These are phyloP conservation scores for Larix sibirica DNA, from an alignment of 83 land plant genomes.

Conservation along the genomic window DNA sequence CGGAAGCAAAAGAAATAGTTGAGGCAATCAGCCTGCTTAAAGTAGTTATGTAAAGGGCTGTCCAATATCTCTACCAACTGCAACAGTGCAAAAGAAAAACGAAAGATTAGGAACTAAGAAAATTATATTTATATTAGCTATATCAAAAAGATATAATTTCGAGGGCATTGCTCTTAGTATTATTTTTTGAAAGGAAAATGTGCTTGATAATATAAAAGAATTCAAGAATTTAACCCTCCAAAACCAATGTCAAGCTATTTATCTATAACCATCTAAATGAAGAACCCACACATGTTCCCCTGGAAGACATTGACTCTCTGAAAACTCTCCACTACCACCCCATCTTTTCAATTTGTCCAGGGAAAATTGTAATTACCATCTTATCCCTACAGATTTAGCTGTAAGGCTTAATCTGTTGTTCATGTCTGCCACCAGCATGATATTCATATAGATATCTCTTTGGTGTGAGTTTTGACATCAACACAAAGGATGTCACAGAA, in stretches of 20 bases:
- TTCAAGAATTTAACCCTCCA: not conserved
- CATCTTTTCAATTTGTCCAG: not conserved
- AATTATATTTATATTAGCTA: not conserved
- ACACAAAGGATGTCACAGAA: not conserved
- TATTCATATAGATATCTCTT: not conserved
- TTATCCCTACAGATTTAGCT: not conserved
- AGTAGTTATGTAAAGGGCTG: conserved; percentile 83
- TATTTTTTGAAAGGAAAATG: not conserved
- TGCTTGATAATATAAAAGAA: not conserved
- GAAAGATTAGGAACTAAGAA: not conserved
- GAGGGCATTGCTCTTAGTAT: no score
- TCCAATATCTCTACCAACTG: conserved; percentile 97
- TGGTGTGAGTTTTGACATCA: not conserved
- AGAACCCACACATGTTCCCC: not conserved
- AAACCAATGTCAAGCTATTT: not conserved
- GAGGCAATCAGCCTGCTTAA: conserved; percentile 91
- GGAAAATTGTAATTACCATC: not conserved
- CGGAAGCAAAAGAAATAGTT: conserved; percentile 99
- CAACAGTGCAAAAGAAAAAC: conserved; percentile 15
- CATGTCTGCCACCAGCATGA: not conserved
- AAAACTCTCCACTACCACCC: not conserved
- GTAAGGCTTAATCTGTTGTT: not conserved
- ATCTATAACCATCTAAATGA: not conserved
- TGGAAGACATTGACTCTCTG: not conserved
- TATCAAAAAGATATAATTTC: not conserved